These are phyloP conservation scores for Mycena vulgaris DNA, from an alignment of 768 basidiomycete species.

Conservation along the genomic window DNA sequence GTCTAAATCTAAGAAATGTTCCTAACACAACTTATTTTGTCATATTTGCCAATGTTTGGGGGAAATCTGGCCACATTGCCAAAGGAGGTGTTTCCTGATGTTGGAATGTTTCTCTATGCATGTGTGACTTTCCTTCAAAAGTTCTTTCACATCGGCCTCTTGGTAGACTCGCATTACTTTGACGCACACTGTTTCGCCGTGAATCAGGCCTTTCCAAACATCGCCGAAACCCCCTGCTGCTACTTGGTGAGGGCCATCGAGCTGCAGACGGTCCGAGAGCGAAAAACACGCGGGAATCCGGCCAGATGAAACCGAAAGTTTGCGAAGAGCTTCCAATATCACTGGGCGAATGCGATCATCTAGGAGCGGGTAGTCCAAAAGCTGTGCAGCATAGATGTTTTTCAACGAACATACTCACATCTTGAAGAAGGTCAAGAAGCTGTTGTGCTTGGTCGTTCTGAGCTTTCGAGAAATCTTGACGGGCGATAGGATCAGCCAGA, in stretches of 20 bases:
- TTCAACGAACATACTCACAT: constrained; percentile 22
- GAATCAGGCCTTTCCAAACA: constrained; percentile 34
- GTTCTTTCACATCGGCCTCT: constrained; percentile 30
- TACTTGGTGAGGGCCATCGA: constrained; percentile 7
- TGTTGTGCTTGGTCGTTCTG: constrained; percentile 32
- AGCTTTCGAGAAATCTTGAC: constrained; percentile 25
- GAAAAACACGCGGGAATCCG: constrained; percentile 32
- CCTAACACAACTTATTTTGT: too few relatives aligned
- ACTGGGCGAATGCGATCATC: constrained; percentile 31
- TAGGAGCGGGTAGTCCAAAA: constrained; percentile 36
- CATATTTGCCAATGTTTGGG: too few relatives aligned
- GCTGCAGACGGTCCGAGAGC: constrained; percentile 30
- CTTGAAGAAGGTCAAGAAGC: constrained; percentile 41
- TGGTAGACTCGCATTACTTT: constrained; percentile 37
- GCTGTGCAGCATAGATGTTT: constrained; percentile 1
- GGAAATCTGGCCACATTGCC: too few relatives aligned
- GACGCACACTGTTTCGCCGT: constrained; percentile 29
- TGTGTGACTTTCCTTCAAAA: constrained; percentile 20
- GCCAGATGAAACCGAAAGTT: constrained; percentile 23
- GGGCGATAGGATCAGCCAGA: constrained; percentile 7
- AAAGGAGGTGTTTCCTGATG: too few relatives aligned
- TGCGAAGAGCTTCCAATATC: constrained; percentile 31
- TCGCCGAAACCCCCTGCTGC: constrained; percentile 36
- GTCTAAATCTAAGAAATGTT: too few relatives aligned
- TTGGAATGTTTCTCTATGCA: not conserved